phyloP scores from a whole-genome alignment of 2,329 filamentous ascomycete genomes.

The Fusarium liriodendri region DNA sequence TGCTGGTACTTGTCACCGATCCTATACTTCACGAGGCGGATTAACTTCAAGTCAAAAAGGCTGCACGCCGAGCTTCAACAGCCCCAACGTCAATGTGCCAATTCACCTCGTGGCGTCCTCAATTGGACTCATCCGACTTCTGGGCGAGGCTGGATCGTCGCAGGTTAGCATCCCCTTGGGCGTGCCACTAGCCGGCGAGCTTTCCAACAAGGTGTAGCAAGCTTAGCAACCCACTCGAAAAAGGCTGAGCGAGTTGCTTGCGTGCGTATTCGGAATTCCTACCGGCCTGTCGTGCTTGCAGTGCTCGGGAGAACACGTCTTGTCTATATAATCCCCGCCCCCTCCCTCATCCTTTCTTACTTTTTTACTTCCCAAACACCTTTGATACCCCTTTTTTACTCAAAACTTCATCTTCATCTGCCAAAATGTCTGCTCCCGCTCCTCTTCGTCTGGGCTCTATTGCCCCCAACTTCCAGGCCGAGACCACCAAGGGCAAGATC shows the following conservation, averaged over 20 bases:
- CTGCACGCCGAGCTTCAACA: constrained; percentile 27
- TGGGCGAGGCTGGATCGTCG: constrained; percentile 22
- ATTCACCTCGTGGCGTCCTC: constrained; percentile 28
- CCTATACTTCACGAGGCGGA: neutral
- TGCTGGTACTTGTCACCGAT: neutral
- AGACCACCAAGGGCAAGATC: constrained; percentile 81
- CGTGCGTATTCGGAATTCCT: neutral
- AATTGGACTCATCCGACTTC: neutral
- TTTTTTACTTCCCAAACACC: neutral
- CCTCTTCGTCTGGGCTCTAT: constrained; percentile 71
- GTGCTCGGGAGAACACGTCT: neutral
- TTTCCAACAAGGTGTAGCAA: constrained; percentile 28
- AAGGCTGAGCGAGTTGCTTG: neutral
- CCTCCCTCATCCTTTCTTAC: neutral
- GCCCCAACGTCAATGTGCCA: constrained; percentile 21
- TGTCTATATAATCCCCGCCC: constrained; percentile 34
- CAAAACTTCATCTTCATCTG: neutral
- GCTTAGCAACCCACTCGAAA: constrained; percentile 11
- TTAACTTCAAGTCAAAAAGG: neutral
- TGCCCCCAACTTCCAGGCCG: constrained; percentile 86
- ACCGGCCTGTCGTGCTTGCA: neutral
- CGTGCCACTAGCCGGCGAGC: constrained; percentile 12
- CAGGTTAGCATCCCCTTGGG: neutral
- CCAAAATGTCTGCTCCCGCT: constrained; percentile 47
- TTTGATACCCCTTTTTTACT: constrained; percentile 1